Base-by-base conservation (phyloP, 2,329 filamentous ascomycete genomes). In the Venturia pyrina region DNA sequence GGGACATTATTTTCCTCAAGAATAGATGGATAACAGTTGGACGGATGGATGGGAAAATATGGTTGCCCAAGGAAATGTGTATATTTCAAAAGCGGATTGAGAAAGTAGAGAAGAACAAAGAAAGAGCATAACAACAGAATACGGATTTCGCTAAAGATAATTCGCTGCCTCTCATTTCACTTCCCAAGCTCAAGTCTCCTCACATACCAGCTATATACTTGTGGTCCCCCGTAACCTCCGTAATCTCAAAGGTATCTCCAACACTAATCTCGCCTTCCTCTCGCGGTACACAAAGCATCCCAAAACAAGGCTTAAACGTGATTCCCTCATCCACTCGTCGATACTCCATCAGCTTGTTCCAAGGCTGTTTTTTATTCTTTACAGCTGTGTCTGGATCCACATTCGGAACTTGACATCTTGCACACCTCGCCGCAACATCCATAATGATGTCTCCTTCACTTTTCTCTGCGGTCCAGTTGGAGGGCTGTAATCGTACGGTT, bases 231-330 rank as follows among this genome's bases (percentile, higher is more conserved):
- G 85, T 88, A 68, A 83, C 82, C 70, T 82, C 81, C 67, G 81
- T 74, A 3, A 87, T 83, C 70, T 86, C 82, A 67, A 88, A 75
- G 70, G 74, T 78, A 80, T 84, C 85, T 0, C 86, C 86, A 13
- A 88, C 81, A 66, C 78, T 78, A 11, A 88, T 71, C 61, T 76
- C 72, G 68, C 85, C 83, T 56, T 86, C 82, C 44, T 76, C 78
- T 67, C 81, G 78, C 19, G 86, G 85, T 64, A 83, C 83, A 71
- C 84, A 83, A 70, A 88, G 72, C 86, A 88, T 88, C 1, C 86
- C 86, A 77, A 87, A 88, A 69, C 85, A 87, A 50, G 86, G 86
- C 75, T 88, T 88, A 68, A 78, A 87, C 74, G 80, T 87, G 34
- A 84, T 79, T 0, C 85, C 85, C 69, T 81, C 76, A 71, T 88